Conservation (phyloP, 192 early-diverging fungal genomes). For the Rhizophagus clarus region DNA sequence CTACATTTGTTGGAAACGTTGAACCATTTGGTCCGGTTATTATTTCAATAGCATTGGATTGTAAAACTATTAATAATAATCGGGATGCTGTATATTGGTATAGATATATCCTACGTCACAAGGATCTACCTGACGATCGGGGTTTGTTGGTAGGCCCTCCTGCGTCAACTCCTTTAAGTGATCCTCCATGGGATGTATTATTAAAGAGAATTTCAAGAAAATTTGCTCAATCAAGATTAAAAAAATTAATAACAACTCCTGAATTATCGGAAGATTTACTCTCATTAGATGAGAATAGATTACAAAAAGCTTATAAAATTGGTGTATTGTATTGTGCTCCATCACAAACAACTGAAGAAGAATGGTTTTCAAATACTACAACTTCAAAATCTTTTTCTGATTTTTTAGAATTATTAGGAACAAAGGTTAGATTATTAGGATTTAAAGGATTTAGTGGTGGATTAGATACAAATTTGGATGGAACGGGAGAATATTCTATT, state of each 20-base stretch:
- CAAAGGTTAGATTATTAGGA: constrained; percentile 69
- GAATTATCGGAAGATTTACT: constrained; percentile 66
- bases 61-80: background rate
- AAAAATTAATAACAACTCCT: constrained; percentile 58
- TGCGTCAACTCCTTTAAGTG: background rate
- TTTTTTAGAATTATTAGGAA: constrained; percentile 72
- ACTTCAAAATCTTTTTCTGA: constrained; percentile 57
- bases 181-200: background rate
- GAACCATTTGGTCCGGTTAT: constrained; percentile 57
- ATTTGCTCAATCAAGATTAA: constrained; percentile 43
- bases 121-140: constrained; percentile 5
- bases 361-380: constrained; percentile 73
- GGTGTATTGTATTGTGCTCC: constrained; percentile 70
- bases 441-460: constrained; percentile 79
- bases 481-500: constrained; percentile 69
- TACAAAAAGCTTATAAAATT: constrained; percentile 66
- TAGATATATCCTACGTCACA: constrained; percentile 11
- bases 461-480: constrained; percentile 67
- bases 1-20: constrained; percentile 44
- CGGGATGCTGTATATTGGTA: constrained; percentile 4
- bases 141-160: background rate
- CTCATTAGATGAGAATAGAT: constrained; percentile 70
- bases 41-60: constrained; percentile 55
- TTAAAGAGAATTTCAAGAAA: background rate
- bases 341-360: constrained; percentile 75